Evolutionary conservation across 805 yeast species (phyloP).

Genomic region (Candida michaelii): DNA sequence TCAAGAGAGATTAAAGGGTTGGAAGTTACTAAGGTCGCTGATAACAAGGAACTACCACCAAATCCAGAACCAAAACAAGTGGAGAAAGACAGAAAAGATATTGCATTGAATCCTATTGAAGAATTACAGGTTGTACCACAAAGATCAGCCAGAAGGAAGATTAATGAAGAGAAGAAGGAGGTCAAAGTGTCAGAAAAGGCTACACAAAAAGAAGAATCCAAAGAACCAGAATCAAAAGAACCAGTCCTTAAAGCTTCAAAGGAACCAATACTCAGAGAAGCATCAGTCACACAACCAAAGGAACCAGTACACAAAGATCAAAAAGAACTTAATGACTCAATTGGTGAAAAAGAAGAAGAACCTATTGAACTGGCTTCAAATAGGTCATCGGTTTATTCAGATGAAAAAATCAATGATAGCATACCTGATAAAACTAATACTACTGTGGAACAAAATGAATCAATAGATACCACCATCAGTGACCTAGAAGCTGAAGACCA

Average conservation of each 20-base stretch:
- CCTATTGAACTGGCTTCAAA: conserved; percentile 12
- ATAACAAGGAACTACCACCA: conserved; percentile 1
- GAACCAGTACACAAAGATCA: background rate
- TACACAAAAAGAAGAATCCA: too few species aligned
- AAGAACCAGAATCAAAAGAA: background rate
- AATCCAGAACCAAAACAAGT: background rate
- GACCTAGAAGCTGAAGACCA: conserved; percentile 3
- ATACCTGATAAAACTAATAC: conserved; percentile 3
- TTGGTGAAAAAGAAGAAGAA: background rate
- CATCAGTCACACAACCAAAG: background rate
- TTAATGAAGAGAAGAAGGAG: conserved; percentile 3
- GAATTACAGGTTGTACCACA: conserved; percentile 20
- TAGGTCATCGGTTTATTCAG: conserved; percentile 22
- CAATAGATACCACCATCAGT: conserved; percentile 7
- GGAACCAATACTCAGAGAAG: background rate
- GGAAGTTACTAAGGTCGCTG: too few species aligned
- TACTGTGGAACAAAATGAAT: conserved; percentile 4
- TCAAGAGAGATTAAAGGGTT: background rate
- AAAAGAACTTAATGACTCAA: background rate
- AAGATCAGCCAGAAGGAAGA: conserved; percentile 25
- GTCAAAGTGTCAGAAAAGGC: background rate
- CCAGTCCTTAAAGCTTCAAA: background rate
- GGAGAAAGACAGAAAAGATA: too few species aligned
- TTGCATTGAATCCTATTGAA: too few species aligned
- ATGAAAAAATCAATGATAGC: conserved; percentile 9